Base-by-base conservation (phyloP, 176 grass and related monocot genomes). In the Juncus inflexus region DNA sequence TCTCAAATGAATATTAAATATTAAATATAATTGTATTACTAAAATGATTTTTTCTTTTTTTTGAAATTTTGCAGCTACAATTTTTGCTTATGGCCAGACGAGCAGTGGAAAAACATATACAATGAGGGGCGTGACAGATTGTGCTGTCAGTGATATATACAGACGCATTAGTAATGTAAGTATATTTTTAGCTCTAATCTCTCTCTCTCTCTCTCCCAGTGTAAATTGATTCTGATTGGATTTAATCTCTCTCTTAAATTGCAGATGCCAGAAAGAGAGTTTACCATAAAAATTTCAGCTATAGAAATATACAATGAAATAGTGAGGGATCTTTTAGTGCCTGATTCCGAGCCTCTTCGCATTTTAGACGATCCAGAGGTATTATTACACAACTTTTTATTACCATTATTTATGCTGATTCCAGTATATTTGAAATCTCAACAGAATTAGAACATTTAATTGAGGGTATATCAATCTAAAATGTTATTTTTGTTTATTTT, bases 61-160 rank as follows among this genome's bases (percentile, higher is more conserved):
- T 28, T 28, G 19, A 7, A 11, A 35, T 41, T 66, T 28, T 56
- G 77, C 59, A 85, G 82, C 82, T 76, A 85, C 82, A n/a, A 85
- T 85, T 59, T 85, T 85, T 72, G 95, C 95, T 50, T 99, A 99
- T 83, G 94, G 94, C 16, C 94, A 99, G 74, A 99, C 94, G 14
- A 88, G 94, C 75, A 99, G 94, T 69, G 94, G 94, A 50, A 99
- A 99, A 81, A 99, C 94, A 81, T 99, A 79, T 79, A 99, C 94
- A 11, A 99, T 99, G 86, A 79, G 68, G 66, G 95, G 95, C 11
- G 76, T 99, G 39, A 92, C 89, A 49, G 95, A 94, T 51, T 86
- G 83, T 66, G 86, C 95, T 69, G 83, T 99, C 12, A 78, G 36
- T 67, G 95, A 99, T 79, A 90, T 99, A 58, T 85, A 80, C 72